These are phyloP conservation scores for Leccinum subfulvum DNA, from an alignment of 1,284 basidiomycete genomes.

Conservation along the genomic window DNA sequence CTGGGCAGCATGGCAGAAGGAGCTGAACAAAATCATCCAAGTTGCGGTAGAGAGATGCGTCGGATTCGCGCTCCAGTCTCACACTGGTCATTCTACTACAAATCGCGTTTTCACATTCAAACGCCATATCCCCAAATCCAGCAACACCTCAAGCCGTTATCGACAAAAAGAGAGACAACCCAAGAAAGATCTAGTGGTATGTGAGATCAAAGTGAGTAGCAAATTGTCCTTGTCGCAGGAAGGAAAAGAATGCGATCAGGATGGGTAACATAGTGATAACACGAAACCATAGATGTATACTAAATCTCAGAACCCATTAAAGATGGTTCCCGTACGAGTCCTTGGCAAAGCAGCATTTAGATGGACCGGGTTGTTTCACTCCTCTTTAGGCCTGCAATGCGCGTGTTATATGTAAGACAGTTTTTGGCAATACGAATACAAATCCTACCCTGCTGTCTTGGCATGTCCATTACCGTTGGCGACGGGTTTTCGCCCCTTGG, in stretches of 20 bases:
- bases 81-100: background rate
- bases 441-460: conserved; percentile 20
- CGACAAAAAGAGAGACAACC: conserved; percentile 2
- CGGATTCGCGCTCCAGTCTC: background rate
- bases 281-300: conserved; percentile 16
- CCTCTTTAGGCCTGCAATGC: conserved; percentile 26
- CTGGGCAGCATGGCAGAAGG: conserved; percentile 19
- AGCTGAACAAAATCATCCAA: background rate
- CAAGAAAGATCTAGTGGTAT: conserved; percentile 17
- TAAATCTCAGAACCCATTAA: conserved; percentile 17
- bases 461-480: conserved; percentile 39
- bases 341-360: background rate
- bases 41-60: background rate
- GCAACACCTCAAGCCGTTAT: conserved; percentile 4
- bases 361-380: conserved; percentile 14
- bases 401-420: background rate
- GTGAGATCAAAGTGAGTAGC: conserved; percentile 6
- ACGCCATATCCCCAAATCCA: conserved; percentile 9
- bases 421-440: background rate
- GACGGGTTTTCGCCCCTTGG: conserved; percentile 38
- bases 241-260: conserved; percentile 11
- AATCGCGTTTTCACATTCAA: conserved; percentile 1
- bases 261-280: conserved; percentile 15
- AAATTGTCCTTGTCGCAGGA: conserved; percentile 18
- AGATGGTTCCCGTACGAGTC: conserved; percentile 6